phyloP scores from a whole-genome alignment of 257 asterid species.

The Ilex asprella region DNA sequence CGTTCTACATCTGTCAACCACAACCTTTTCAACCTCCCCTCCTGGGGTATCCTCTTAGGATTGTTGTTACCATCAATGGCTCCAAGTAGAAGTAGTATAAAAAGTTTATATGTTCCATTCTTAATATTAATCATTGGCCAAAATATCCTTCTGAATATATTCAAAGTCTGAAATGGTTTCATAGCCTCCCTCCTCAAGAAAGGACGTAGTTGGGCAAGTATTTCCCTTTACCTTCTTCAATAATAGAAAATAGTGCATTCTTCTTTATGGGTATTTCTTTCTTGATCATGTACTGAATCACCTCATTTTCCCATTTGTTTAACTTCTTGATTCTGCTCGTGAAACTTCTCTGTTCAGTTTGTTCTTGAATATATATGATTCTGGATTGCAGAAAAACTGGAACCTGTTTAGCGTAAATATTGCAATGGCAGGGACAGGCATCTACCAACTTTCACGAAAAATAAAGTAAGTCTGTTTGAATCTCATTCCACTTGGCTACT shows the following conservation, averaged over 20 bases:
- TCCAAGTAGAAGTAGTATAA: too few species aligned
- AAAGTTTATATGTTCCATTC: too few species aligned
- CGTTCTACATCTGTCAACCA: too few species aligned
- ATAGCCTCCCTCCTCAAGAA: too few species aligned
- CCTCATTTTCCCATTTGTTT: not conserved
- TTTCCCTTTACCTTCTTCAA: not conserved
- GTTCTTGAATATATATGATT: constrained; percentile 7
- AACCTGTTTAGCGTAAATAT: constrained; percentile 81
- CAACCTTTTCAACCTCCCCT: too few species aligned
- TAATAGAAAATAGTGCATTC: not conserved
- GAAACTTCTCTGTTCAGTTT: not conserved
- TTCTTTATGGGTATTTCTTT: not conserved
- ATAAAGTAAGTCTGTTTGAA: constrained; percentile 39
- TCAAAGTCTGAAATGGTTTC: too few species aligned
- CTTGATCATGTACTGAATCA: not conserved
- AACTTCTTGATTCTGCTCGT: not conserved
- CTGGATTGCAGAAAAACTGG: constrained; percentile 80
- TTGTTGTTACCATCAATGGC: too few species aligned
- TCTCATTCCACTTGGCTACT: not conserved
- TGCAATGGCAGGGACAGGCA: constrained; percentile 89
- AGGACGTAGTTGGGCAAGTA: too few species aligned
- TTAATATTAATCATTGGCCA: too few species aligned
- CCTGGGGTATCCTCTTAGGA: too few species aligned
- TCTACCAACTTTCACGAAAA: constrained; percentile 76
- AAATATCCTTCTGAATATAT: too few species aligned